Percentiles rank a stretch among this genome's conserved stretches.
Conservation (phyloP, 78 protist species). For the Dictyostelium capitatum region DNA sequence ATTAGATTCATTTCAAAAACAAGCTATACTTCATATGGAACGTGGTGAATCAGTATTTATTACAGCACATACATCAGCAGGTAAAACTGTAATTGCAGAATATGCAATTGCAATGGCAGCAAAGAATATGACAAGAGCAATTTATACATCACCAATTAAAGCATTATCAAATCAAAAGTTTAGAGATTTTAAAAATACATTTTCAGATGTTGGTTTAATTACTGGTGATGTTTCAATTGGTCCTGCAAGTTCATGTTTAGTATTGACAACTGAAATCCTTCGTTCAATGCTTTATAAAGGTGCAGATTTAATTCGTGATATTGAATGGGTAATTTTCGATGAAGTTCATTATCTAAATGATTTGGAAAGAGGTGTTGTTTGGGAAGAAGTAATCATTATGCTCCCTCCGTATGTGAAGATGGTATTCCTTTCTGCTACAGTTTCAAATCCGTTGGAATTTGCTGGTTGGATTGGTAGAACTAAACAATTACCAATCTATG, state of each 20-base stretch:
- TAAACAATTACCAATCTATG: constrained; percentile 78
- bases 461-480: constrained; percentile 97
- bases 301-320: constrained; percentile 93
- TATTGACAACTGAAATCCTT: constrained; percentile 98
- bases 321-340: constrained; percentile 97
- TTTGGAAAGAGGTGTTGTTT: constrained; percentile 96
- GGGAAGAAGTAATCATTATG: constrained; percentile 98
- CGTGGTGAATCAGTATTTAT: constrained; percentile 93
- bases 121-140: constrained; percentile 84
- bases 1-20: constrained; percentile 96
- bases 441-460: constrained; percentile 95
- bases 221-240: constrained; percentile 97
- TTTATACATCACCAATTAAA: constrained; percentile 99
- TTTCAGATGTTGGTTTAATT: constrained; percentile 95
- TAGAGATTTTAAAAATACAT: constrained; percentile 89
- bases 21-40: constrained; percentile 94
- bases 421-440: constrained; percentile 96
- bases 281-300: constrained; percentile 94
- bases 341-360: constrained; percentile 95
- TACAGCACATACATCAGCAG: constrained; percentile 99
- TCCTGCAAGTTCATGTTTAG: constrained; percentile 94
- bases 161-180: constrained; percentile 97
- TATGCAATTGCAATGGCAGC: constrained; percentile 95
- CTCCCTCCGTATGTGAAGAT: constrained; percentile 91
- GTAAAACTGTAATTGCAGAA: constrained; percentile 98